phyloP scores from a whole-genome alignment of 2,329 filamentous ascomycete genomes.

The Diaporthe sp. region DNA sequence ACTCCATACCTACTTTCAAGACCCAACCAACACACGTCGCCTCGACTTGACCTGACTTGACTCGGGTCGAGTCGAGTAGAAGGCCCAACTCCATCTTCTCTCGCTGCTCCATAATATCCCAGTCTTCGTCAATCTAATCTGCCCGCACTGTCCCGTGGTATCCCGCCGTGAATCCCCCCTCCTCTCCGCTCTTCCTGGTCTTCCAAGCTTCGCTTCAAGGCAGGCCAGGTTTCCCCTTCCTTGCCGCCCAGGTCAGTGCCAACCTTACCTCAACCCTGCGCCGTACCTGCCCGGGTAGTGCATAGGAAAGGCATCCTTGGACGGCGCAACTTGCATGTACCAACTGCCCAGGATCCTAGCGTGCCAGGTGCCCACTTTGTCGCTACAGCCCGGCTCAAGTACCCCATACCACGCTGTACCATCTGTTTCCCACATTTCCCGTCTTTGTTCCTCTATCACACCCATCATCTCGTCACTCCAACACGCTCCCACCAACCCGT shows the following conservation, averaged over 20 bases:
- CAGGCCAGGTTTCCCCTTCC: constrained; percentile 19
- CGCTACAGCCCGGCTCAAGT: constrained; percentile 26
- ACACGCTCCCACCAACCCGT: constrained; percentile 29
- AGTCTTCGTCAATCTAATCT: constrained; percentile 23
- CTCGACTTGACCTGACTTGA: background rate
- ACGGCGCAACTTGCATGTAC: constrained; percentile 18
- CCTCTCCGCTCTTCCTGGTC: constrained; percentile 3
- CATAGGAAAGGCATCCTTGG: constrained; percentile 25
- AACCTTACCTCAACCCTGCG: constrained; percentile 28
- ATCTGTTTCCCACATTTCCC: constrained; percentile 26
- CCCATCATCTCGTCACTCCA: constrained; percentile 19
- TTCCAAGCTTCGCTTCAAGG: constrained; percentile 21
- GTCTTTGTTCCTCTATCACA: constrained; percentile 23
- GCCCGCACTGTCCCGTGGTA: background rate
- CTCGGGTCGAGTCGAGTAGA: background rate
- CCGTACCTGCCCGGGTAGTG: constrained; percentile 16
- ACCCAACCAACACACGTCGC: background rate
- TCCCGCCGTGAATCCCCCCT: constrained; percentile 1
- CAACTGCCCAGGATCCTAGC: constrained; percentile 18
- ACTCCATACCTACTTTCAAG: constrained; percentile 5
- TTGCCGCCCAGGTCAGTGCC: constrained; percentile 29
- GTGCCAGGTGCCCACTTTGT: constrained; percentile 23
- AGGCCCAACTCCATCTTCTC: constrained; percentile 13
- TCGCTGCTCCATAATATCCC: constrained; percentile 22
- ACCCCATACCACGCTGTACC: constrained; percentile 35